Evolutionary conservation across 129 eudicot species (phyloP).

Genomic region (Pittosporum tobira): DNA sequence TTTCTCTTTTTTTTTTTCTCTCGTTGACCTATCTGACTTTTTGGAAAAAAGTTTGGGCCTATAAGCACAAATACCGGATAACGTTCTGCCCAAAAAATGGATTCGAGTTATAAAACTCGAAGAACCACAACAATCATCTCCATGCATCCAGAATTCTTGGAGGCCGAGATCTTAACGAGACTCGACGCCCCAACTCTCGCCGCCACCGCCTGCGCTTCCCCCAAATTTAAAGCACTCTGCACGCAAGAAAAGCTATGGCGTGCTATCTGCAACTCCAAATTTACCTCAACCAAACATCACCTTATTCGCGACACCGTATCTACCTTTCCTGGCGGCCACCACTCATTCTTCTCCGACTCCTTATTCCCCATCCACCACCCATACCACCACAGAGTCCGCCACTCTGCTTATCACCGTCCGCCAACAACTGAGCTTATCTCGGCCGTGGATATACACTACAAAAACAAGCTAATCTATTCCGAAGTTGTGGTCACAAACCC

Average conservation of each 20-base stretch:
- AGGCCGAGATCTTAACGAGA: constrained; percentile 28
- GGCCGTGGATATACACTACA: constrained; percentile 33
- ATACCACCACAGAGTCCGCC: no score
- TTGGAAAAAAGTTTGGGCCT: no score
- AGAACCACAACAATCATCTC: not conserved
- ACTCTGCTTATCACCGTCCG: not conserved
- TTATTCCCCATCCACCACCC: constrained; percentile 11
- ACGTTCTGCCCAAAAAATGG: no score
- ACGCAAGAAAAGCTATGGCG: constrained; percentile 25
- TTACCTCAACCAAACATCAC: constrained; percentile 30
- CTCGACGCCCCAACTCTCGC: constrained; percentile 38
- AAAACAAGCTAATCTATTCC: constrained; percentile 17
- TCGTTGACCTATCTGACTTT: no score
- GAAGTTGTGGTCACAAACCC: constrained; percentile 15
- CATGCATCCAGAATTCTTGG: constrained; percentile 3
- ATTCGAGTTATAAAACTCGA: not conserved
- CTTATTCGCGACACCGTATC: constrained; percentile 18
- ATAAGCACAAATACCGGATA: no score
- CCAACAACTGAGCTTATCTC: constrained; percentile 19
- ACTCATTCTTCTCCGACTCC: constrained; percentile 29
- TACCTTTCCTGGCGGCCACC: constrained; percentile 28
- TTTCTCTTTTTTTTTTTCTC: no score
- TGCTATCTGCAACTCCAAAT: constrained; percentile 19
- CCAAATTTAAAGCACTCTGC: constrained; percentile 15
- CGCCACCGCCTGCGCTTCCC: constrained; percentile 28